Evolutionary conservation across 1,284 basidiomycete species (phyloP).

Genomic region (Puccinia novopanici): DNA sequence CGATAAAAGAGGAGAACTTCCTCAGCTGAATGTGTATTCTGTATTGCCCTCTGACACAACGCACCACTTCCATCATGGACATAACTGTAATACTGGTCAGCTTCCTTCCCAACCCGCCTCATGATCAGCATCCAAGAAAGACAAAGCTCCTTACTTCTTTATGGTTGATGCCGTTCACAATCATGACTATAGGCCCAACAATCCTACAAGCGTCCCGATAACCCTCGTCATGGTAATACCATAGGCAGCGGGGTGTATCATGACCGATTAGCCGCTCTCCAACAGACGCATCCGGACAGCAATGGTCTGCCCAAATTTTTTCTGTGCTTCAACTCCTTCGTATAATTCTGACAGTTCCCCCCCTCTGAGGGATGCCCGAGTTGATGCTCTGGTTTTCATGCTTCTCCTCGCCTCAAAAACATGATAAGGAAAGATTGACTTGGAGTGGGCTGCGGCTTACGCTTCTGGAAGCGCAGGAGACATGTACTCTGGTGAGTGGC

Average conservation of each 20-base stretch:
- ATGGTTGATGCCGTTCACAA: too few species aligned
- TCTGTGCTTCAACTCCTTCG: background rate
- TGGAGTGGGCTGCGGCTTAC: conserved; percentile 12
- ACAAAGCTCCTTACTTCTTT: too few species aligned
- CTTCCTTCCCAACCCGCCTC: too few species aligned
- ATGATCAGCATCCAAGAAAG: too few species aligned
- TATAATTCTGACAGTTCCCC: background rate
- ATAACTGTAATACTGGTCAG: too few species aligned
- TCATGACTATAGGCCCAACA: background rate
- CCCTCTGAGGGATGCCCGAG: too few species aligned
- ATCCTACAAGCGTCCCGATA: background rate
- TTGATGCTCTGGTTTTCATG: background rate
- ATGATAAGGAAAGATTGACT: conserved; percentile 8
- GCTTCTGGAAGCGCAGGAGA: conserved; percentile 6
- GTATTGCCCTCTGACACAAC: too few species aligned
- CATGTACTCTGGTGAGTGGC: conserved; percentile 4
- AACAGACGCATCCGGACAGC: conserved; percentile 12
- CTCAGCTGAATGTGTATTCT: too few species aligned
- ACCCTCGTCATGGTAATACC: background rate
- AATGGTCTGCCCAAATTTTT: conserved; percentile 10
- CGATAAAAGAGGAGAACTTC: too few species aligned
- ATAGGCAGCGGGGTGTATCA: background rate
- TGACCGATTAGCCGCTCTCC: background rate
- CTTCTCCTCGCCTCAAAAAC: background rate
- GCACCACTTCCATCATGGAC: too few species aligned